These are phyloP conservation scores for Amanita muscaria DNA, from an alignment of 768 basidiomycete species.

Conservation along the genomic window DNA sequence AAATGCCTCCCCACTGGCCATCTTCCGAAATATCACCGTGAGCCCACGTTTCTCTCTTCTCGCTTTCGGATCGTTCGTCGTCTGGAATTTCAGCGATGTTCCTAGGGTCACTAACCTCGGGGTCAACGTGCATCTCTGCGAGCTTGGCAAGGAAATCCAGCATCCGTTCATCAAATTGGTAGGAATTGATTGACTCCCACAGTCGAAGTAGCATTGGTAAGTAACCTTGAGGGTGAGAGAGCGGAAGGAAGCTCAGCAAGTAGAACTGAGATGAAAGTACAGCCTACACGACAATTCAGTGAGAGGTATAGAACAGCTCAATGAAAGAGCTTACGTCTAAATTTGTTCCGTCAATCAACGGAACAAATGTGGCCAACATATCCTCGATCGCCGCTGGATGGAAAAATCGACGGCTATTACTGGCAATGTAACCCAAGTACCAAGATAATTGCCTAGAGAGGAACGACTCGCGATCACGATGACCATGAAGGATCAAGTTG, in stretches of 20 bases:
- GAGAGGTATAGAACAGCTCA: neutral
- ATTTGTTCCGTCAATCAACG: constrained; percentile 63
- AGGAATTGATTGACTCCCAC: constrained; percentile 86
- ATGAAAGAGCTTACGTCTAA: constrained; percentile 48
- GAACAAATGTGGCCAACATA: constrained; percentile 84
- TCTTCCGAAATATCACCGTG: constrained; percentile 31
- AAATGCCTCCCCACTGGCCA: constrained; percentile 61
- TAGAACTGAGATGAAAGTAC: constrained; percentile 80
- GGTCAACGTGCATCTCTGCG: constrained; percentile 73
- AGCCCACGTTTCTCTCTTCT: constrained; percentile 49
- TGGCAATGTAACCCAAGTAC: constrained; percentile 68
- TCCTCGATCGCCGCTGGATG: constrained; percentile 80
- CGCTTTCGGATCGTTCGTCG: constrained; percentile 56
- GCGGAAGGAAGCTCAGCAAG: constrained; percentile 77
- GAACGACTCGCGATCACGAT: constrained; percentile 6
- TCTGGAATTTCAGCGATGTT: constrained; percentile 59
- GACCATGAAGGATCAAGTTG: neutral
- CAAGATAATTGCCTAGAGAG: constrained; percentile 56
- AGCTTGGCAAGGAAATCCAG: constrained; percentile 73
- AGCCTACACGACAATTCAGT: constrained; percentile 31
- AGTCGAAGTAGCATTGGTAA: constrained; percentile 75
- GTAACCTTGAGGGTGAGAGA: constrained; percentile 79
- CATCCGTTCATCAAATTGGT: constrained; percentile 86
- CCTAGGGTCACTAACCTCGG: constrained; percentile 66
- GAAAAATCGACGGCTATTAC: constrained; percentile 71